Evolutionary conservation across 306 rosid genomes (phyloP), one percentile per base, ranked within the genome.

Genomic region (Ochetophila trinervis): DNA sequence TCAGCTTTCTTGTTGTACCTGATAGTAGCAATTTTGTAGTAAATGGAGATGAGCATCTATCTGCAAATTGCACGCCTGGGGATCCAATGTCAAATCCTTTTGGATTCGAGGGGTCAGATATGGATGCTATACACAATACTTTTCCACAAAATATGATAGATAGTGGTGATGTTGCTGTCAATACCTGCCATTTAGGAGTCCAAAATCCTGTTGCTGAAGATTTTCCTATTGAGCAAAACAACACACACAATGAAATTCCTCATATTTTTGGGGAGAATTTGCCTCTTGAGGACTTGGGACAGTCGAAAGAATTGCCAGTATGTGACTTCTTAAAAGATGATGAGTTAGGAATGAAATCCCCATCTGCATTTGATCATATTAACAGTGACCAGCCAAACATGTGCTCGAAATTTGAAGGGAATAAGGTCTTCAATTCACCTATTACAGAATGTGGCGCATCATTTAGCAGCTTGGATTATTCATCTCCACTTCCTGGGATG

Each of bases 401-500:
- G 78, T 79, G 81, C 74, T 75, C 91, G 2, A 82, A 78, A 34
- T 79, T 85, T 70, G 84, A 86, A 65, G 86, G 76, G 70, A 79
- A 75, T 36, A 74, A 60, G 55, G 79, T 63, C 66, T 86, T 86
- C 55, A 78, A 68, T 74, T 83, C 96, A 69, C 77, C 93, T 15
- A 73, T 86, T 65, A 78, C 84, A 68, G 90, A 85, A 57, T 79
- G 81, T 54, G 88, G 80, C 64, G 63, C 86, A 57, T 78, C 96
- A 22, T 87, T 87, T 76, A 79, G 82, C 73, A 71, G 76, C 71
- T 62, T 83, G 72, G 86, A 83, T 66, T 82, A 74, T 64, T 74
- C 85, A 61, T 71, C 95, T 73, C 84, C 88, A 62, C 87, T 87
- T 73, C 82, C 82, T 68, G 93, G 80, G 64, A 65, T 84, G 74